Percentiles rank a stretch among this genome's conserved stretches.
Conservation (phyloP, 1,139 yeast genomes). For the Maudiozyma humilis region DNA sequence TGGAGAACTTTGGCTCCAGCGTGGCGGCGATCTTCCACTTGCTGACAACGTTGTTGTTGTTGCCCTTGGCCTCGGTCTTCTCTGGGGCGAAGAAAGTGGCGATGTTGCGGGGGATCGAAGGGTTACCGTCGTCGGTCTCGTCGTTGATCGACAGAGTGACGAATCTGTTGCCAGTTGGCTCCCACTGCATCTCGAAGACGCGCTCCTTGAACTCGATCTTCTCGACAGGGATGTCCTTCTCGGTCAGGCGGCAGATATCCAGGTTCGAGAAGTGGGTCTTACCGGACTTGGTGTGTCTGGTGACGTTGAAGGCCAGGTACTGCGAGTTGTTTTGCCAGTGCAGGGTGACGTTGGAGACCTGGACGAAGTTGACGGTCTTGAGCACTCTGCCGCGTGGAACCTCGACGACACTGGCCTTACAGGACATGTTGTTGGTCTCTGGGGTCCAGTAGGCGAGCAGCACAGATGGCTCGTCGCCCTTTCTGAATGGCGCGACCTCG, state of each 20-base stretch:
- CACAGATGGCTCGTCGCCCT: constrained; percentile 39
- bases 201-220: constrained; percentile 88
- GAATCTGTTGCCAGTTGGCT: constrained; percentile 84
- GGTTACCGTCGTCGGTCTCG: constrained; percentile 52
- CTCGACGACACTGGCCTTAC: constrained; percentile 87
- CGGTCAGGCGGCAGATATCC: constrained; percentile 82
- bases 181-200: constrained; percentile 89
- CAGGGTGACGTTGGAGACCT: constrained; percentile 83
- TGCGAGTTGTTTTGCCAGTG: constrained; percentile 92
- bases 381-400: constrained; percentile 75
- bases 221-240: constrained; percentile 90
- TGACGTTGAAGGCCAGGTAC: constrained; percentile 87
- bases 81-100: constrained; percentile 82
- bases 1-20: constrained; percentile 56
- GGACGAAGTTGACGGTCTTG: constrained; percentile 89
- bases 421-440: constrained; percentile 84
- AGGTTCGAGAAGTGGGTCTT: constrained; percentile 86
- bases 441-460: constrained; percentile 95
- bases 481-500: constrained; percentile 48
- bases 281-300: constrained; percentile 91
- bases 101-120: constrained; percentile 62
- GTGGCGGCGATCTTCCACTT: constrained; percentile 53
- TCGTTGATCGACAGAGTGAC: constrained; percentile 56
- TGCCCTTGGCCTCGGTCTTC: constrained; percentile 31
- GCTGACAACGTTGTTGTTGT: constrained; percentile 32